Evolutionary conservation across 164 flowering plant species (phyloP).

Genomic region (Aristolochia contorta): DNA sequence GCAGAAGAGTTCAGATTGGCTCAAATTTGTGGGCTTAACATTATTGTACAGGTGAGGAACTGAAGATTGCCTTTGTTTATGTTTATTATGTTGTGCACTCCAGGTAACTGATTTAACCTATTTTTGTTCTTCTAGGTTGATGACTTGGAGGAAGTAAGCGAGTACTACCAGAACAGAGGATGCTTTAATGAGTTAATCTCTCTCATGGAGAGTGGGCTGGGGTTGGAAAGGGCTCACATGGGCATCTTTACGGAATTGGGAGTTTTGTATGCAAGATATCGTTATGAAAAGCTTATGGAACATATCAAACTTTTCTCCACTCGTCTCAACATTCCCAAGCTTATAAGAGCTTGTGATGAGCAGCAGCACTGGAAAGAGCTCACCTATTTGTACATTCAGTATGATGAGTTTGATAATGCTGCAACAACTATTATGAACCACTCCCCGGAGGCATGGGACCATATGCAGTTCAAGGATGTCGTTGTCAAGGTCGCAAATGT

Average conservation of each 20-base stretch:
- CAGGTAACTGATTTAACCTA: neutral
- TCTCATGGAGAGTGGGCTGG: constrained; percentile 97
- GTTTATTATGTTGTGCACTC: too few relatives aligned
- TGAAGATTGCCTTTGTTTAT: neutral
- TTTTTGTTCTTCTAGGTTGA: constrained; percentile 56
- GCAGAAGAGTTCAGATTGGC: constrained; percentile 99
- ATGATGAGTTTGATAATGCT: constrained; percentile 99
- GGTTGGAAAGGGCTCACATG: constrained; percentile 99
- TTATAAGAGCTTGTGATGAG: constrained; percentile 94
- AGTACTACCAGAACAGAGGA: constrained; percentile 92
- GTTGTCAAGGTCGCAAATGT: constrained; percentile 93
- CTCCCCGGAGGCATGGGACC: constrained; percentile 99
- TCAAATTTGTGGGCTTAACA: constrained; percentile 98
- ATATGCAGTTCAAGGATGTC: constrained; percentile 98
- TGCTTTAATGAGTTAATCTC: constrained; percentile 90
- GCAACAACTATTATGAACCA: constrained; percentile 97
- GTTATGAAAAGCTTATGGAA: constrained; percentile 97
- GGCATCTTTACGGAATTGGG: constrained; percentile 98
- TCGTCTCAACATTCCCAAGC: constrained; percentile 93
- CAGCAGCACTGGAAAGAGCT: constrained; percentile 99
- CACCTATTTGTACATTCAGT: constrained; percentile 83
- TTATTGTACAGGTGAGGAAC: constrained; percentile 51
- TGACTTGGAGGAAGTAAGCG: constrained; percentile 98
- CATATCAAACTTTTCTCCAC: constrained; percentile 92
- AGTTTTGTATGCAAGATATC: constrained; percentile 95